These are phyloP conservation scores for Candida freyschussii DNA, from an alignment of 1,139 yeast species.

Conservation along the genomic window DNA sequence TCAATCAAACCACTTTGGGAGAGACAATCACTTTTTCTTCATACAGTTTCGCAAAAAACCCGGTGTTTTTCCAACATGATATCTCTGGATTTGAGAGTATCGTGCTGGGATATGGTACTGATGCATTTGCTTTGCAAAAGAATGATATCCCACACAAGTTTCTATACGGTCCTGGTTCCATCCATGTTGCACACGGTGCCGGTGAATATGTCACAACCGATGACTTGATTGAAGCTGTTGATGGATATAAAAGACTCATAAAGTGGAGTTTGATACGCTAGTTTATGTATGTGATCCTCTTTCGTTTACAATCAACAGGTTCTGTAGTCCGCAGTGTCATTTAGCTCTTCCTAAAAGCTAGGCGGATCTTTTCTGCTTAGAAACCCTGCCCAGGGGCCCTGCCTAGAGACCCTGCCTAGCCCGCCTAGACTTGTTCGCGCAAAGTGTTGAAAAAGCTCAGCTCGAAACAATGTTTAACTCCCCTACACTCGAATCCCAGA, in stretches of 20 bases:
- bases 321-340: neutral
- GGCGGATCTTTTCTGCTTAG: too few relatives aligned
- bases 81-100: conserved; percentile 59
- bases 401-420: too few relatives aligned
- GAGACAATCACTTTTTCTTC: conserved; percentile 23
- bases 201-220: conserved; percentile 46
- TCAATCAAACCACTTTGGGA: conserved; percentile 23
- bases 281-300: neutral
- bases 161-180: conserved; percentile 65
- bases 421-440: too few relatives aligned
- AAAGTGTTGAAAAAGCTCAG: neutral
- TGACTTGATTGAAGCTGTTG: conserved; percentile 48
- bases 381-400: too few relatives aligned
- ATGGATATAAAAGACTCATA: conserved; percentile 49
- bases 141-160: conserved; percentile 38
- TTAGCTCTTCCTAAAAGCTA: too few relatives aligned
- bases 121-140: conserved; percentile 46
- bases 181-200: conserved; percentile 59
- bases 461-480: too few relatives aligned
- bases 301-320: too few relatives aligned
- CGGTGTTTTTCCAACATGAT: conserved; percentile 48
- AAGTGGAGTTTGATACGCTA: conserved; percentile 5
- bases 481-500: neutral
- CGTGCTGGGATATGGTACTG: conserved; percentile 56
- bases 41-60: conserved; percentile 21